Evolutionary conservation across 2,329 filamentous ascomycete species (phyloP).

Genomic region (Hirsutella thompsonii): DNA sequence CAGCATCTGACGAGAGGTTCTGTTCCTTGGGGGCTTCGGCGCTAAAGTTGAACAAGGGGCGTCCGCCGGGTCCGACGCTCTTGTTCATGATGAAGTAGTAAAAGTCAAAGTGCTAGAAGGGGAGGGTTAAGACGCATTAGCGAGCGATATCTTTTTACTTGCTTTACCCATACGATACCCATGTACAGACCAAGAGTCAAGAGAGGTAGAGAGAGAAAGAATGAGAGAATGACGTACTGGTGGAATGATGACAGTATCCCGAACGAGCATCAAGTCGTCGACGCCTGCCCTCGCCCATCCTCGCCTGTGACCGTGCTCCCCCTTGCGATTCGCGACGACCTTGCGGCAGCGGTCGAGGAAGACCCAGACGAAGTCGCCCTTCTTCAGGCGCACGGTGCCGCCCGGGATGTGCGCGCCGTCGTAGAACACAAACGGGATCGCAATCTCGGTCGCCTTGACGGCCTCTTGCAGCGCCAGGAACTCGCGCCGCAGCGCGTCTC

Average conservation of each 20-base stretch:
- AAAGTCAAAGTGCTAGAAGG: constrained; percentile 78
- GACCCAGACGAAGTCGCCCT: constrained; percentile 86
- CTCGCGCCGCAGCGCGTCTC: constrained; percentile 68
- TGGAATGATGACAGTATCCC: constrained; percentile 82
- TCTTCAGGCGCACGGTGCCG: constrained; percentile 74
- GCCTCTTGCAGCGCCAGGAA: constrained; percentile 74
- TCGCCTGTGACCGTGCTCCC: constrained; percentile 52
- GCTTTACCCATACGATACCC: not conserved
- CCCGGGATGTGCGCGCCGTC: constrained; percentile 85
- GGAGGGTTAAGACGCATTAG: not conserved
- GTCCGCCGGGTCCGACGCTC: constrained; percentile 58
- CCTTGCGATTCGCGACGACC: constrained; percentile 70
- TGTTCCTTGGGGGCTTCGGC: constrained; percentile 28
- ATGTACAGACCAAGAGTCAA: too few relatives aligned
- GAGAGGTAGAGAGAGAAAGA: too few relatives aligned
- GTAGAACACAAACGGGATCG: constrained; percentile 93
- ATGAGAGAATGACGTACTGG: constrained; percentile 51
- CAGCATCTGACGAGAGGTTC: not conserved
- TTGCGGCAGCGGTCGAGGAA: constrained; percentile 88
- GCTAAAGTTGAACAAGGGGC: constrained; percentile 64
- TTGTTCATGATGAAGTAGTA: constrained; percentile 95
- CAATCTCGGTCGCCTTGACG: constrained; percentile 79
- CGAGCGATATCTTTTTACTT: not conserved
- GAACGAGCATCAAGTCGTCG: constrained; percentile 87
- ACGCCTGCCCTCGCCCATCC: constrained; percentile 92